These are phyloP conservation scores for Flaveria bidentis DNA, from an alignment of 129 eudicot species.

Conservation along the genomic window DNA sequence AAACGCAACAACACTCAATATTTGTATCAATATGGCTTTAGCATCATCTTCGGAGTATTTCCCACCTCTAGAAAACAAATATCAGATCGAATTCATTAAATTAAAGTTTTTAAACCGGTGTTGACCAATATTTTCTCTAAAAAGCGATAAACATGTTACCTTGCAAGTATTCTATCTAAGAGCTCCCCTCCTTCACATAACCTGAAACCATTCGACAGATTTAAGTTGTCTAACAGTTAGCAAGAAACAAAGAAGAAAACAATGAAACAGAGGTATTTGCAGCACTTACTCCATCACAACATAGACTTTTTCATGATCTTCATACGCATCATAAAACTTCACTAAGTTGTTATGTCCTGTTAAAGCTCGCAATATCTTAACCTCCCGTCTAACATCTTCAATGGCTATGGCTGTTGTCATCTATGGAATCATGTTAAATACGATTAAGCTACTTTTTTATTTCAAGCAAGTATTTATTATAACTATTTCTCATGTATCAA, in stretches of 20 bases:
- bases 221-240: neutral
- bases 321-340: slow-evolving; percentile 82
- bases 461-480: neutral
- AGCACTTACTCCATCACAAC: slow-evolving; percentile 91
- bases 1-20: slow-evolving; percentile 77
- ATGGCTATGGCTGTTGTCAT: slow-evolving; percentile 96
- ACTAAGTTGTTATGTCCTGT: slow-evolving; percentile 83
- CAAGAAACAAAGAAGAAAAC: neutral
- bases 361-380: slow-evolving; percentile 77
- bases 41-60: slow-evolving; percentile 95
- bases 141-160: slow-evolving; percentile 44
- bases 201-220: slow-evolving; percentile 36
- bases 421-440: slow-evolving; percentile 35
- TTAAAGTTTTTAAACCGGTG: neutral
- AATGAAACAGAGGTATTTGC: neutral
- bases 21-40: slow-evolving; percentile 73
- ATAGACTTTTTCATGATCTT: slow-evolving; percentile 80
- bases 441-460: neutral
- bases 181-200: slow-evolving; percentile 97
- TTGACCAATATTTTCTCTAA: neutral
- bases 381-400: slow-evolving; percentile 95
- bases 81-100: neutral
- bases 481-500: neutral
- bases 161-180: slow-evolving; percentile 80
- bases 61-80: slow-evolving; percentile 67